Evolutionary conservation across 768 basidiomycete species (phyloP).

Genomic region (Strobilomyces echinocephalus): DNA sequence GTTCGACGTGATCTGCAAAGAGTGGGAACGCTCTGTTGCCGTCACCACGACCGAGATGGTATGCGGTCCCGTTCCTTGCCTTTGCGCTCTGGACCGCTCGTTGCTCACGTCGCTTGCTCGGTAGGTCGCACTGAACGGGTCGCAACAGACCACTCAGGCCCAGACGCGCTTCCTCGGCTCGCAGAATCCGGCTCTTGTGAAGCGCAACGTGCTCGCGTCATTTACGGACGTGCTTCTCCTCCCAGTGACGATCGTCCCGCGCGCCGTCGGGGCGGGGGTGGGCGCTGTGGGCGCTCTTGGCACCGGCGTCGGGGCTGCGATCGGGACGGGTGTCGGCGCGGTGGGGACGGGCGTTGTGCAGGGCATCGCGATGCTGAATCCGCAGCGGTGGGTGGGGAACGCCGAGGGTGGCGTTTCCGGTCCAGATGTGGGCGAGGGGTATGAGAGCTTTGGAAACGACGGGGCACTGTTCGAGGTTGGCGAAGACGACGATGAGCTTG

Average conservation of each 20-base stretch:
- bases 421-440: constrained; percentile 7
- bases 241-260: constrained; percentile 94
- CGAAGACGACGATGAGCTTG: constrained; percentile 34
- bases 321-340: constrained; percentile 53
- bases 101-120: not conserved
- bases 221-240: constrained; percentile 87
- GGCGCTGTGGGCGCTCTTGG: constrained; percentile 64
- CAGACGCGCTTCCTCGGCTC: constrained; percentile 70
- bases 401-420: not conserved
- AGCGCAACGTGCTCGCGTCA: constrained; percentile 67
- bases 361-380: constrained; percentile 87
- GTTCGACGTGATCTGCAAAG: constrained; percentile 69
- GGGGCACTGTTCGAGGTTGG: constrained; percentile 51
- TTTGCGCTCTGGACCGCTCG: not conserved
- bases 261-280: constrained; percentile 68
- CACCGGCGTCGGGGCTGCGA: constrained; percentile 56
- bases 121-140: constrained; percentile 9
- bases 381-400: constrained; percentile 72
- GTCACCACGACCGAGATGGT: constrained; percentile 33
- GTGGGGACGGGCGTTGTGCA: constrained; percentile 70
- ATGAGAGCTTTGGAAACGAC: constrained; percentile 24
- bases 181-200: constrained; percentile 60
- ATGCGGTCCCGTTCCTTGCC: not conserved
- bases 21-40: constrained; percentile 64
- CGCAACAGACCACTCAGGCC: not conserved